phyloP scores from a whole-genome alignment of 345 rosid genomes.

The Syzygium jambos region DNA sequence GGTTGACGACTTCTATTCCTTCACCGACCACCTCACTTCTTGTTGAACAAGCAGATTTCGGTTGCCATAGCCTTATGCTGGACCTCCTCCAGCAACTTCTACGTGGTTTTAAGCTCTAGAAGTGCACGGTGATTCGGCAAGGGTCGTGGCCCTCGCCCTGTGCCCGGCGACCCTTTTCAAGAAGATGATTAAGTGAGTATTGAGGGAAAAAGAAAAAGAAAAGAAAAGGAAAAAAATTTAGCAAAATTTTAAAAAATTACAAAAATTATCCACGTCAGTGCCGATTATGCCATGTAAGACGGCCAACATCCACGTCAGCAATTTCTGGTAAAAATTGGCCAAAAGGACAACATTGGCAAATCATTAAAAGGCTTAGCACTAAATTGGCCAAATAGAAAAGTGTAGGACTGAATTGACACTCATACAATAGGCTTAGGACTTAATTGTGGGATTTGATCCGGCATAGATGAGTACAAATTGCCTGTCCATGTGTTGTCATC shows the following conservation, averaged over 20 bases:
- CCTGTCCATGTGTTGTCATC: not conserved
- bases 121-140: accelerated
- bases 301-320: not conserved
- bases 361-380: not conserved
- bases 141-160: not conserved
- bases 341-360: not conserved
- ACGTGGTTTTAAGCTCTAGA: not conserved
- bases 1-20: too few species aligned
- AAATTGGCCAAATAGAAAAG: not conserved
- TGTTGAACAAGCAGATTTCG: too few species aligned
- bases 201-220: not conserved
- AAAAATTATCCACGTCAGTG: not conserved
- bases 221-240: not conserved
- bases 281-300: accelerated
- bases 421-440: too few species aligned
- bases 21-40: too few species aligned
- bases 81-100: not conserved
- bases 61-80: not conserved
- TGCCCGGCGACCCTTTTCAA: not conserved
- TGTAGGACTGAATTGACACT: accelerated
- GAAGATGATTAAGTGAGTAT: not conserved
- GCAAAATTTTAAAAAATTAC: not conserved
- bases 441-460: not conserved
- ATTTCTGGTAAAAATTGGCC: not conserved
- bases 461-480: not conserved